Evolutionary conservation across 192 early-diverging fungal species (phyloP), one percentile per base, ranked within the genome.

Genomic region (Backusella liffmaniae): DNA sequence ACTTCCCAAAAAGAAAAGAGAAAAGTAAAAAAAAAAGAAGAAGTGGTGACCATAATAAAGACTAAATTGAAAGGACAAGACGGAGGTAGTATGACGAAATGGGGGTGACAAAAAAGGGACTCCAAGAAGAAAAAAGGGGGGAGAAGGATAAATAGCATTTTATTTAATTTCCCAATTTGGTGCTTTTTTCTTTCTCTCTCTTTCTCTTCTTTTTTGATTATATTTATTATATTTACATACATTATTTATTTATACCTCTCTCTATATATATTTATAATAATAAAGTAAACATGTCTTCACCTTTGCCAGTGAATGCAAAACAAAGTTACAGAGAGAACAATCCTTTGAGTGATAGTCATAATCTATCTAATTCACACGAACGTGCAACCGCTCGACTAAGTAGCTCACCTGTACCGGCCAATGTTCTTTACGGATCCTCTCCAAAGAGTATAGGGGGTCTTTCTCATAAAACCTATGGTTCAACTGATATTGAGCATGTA

Each of bases 231-330:
- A 34, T 72, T 51, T 36, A 26, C 23, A 26, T 62, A 8, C 29
- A 29, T 62, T 23, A 26, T 62, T 62, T 62, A 26, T 62, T 29
- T 29, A 62, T 29, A 62, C 32, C 32, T 32, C 32, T 32, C 32
- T 32, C 32, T 62, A 6, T 3, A 56, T 56, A 56, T 56, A 56
- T 21, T 56, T 21, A 29, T 62, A 62, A 62, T 62, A 62, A 62
- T 62, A 26, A 62, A 62, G n/a, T 62, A 62, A 62, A 26, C 16
- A 69, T 69, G 67, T 69, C 67, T 36, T 69, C 67, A 26, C 67
- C 67, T 39, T 69, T 69, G 3, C 67, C 67, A 39, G 67, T 69
- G 34, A 69, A 69, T 10, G 67, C 67, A 34, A 69, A 69, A 15
- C 67, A 69, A 23, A 36, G 5, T 41, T 69, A 69, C n/a, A 34